phyloP scores from a whole-genome alignment of 2,329 filamentous ascomycete species.

The Colletotrichum sp. region DNA sequence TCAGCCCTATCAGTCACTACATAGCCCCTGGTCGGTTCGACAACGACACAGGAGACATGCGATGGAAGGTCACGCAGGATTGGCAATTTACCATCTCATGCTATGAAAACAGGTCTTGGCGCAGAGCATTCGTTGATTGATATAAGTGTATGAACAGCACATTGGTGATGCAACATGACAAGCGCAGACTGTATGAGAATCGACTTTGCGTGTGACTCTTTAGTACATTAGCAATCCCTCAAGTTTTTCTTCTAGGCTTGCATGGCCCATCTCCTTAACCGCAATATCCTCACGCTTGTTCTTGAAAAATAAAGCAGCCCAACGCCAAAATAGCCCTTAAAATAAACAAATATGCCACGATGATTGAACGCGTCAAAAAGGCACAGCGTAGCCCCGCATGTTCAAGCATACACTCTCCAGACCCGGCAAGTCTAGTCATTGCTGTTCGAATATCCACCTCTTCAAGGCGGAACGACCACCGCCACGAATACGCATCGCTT shows the following conservation, averaged over 20 bases:
- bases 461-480: background rate
- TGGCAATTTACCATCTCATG: background rate
- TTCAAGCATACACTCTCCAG: background rate
- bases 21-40: background rate
- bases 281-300: background rate
- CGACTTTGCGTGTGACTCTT: background rate
- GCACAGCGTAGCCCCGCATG: background rate
- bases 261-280: background rate
- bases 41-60: background rate
- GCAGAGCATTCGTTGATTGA: background rate
- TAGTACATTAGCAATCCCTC: background rate
- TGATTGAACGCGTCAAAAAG: background rate
- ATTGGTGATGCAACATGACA: background rate
- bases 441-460: background rate
- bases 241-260: background rate
- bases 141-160: background rate
- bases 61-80: background rate
- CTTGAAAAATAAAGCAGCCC: background rate
- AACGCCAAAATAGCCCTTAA: background rate
- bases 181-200: background rate
- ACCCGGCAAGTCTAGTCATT: background rate
- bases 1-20: constrained; percentile 4
- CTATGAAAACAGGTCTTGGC: background rate
- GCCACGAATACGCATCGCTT: background rate
- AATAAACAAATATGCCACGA: background rate